Evolutionary conservation across 163 green algal genomes (phyloP), one percentile per base, ranked within the genome.

Genomic region (Smithsoniella earleae): DNA sequence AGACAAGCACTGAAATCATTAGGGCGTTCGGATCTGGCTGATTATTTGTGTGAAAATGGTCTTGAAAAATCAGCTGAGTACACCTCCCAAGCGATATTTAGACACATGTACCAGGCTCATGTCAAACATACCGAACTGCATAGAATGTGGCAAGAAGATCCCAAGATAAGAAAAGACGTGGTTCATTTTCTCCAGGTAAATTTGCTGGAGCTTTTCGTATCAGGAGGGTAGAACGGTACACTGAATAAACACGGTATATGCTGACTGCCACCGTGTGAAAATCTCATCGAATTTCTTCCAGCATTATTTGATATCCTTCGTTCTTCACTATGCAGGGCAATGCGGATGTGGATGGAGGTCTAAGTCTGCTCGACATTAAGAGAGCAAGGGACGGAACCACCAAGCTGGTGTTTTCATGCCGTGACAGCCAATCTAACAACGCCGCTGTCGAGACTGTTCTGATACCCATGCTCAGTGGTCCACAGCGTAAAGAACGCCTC

Each of bases 331-430:
- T 81, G 13, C 33, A 44, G 10, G 36, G 13, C 2, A 46, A 63
- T 43, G 82, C 77, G 0, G 82, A 73, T 0, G n/a, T 88, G 5
- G 83, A 90, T 40, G 88, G 83, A 2, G 87, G 83, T 0, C 77
- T 95, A 66, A 34, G 75, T 66, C 79, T 93, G 63, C 54, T 79
- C 33, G 62, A 73, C 2, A 74, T 87, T 45, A 77, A 81, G 44
- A 49, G 45, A 1, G 76, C 83, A 2, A 58, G 62, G 20, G 90
- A 96, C 46, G 89, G 89, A 33, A 96, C 90, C 0, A 76, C 77
- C 44, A 96, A 96, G 74, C 76, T 96, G 73, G 73, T 91, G 5
- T 94, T 94, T 45, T 0, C 27, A 31, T 49, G 62, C 62, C 27
- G 18, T 18, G 5, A 20, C 18, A n/a, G 28, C 10, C 20, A 31